These are phyloP conservation scores for Cyclotella cryptica DNA, from an alignment of 108 stramenopile species.

Conservation along the genomic window DNA sequence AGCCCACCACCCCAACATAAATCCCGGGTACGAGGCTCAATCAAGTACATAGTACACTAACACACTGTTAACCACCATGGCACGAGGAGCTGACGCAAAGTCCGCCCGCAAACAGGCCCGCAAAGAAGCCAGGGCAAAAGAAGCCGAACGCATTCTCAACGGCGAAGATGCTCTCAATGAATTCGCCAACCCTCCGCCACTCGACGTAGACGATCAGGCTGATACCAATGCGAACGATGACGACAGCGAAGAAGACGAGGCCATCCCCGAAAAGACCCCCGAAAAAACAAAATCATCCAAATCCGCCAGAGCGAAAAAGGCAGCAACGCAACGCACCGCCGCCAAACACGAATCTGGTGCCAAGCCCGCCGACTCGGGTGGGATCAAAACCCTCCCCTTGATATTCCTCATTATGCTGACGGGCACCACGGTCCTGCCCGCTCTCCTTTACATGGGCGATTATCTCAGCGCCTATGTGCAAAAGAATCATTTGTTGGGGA, in stretches of 20 bases:
- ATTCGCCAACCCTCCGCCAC: constrained; percentile 27
- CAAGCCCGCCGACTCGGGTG: constrained; percentile 32
- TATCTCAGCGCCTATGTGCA: constrained; percentile 58
- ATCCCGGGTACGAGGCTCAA: too few species aligned
- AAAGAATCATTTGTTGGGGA: constrained; percentile 73
- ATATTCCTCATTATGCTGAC: constrained; percentile 85
- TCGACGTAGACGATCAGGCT: constrained; percentile 24
- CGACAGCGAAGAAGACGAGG: constrained; percentile 58
- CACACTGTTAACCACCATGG: constrained; percentile 57
- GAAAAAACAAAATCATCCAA: constrained; percentile 31
- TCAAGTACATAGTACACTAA: too few species aligned
- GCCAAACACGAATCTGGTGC: constrained; percentile 12
- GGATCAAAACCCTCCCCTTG: constrained; percentile 85
- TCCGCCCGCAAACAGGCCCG: constrained; percentile 63
- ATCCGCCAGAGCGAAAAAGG: constrained; percentile 49
- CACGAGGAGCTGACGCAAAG: constrained; percentile 80
- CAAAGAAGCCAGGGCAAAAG: constrained; percentile 64
- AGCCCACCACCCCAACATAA: too few species aligned
- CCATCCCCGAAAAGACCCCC: constrained; percentile 27
- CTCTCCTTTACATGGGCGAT: constrained; percentile 77
- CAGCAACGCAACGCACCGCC: constrained; percentile 13
- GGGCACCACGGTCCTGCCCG: constrained; percentile 83
- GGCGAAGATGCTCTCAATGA: constrained; percentile 44
- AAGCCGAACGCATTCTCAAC: constrained; percentile 56
- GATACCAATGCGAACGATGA: constrained; percentile 36